A percentile compares a stretch with the other conserved stretches of the same genome.
Evolutionary conservation across 768 basidiomycete genomes (phyloP).

Genomic region (Naganishia kalamii): DNA sequence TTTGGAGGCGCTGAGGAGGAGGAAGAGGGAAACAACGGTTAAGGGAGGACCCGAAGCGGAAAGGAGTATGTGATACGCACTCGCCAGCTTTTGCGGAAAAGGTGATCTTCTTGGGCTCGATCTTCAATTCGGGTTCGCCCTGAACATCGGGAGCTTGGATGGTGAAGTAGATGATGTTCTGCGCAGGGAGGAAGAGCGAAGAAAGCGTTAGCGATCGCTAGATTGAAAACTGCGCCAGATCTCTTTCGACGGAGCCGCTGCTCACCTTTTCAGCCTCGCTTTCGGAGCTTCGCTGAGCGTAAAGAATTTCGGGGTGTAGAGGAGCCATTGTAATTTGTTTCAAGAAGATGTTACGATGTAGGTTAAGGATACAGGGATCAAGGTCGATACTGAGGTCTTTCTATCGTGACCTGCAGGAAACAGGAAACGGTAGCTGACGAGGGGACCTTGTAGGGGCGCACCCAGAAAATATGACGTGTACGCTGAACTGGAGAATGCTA

Average conservation of each 20-base stretch:
- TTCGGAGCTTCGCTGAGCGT: conserved; percentile 85
- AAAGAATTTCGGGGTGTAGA: conserved; percentile 77
- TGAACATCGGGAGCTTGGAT: conserved; percentile 43
- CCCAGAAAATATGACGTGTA: neutral
- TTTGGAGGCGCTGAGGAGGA: conserved; percentile 41
- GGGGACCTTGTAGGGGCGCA: too few species aligned
- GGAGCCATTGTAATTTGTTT: conserved; percentile 31
- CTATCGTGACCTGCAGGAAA: too few species aligned
- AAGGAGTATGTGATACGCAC: conserved; percentile 28
- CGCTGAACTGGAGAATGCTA: neutral
- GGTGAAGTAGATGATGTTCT: conserved; percentile 85
- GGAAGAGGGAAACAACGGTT: neutral
- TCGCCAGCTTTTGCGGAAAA: conserved; percentile 47
- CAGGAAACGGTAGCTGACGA: neutral
- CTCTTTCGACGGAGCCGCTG: neutral
- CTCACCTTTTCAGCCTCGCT: conserved; percentile 62
- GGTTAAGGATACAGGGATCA: too few species aligned
- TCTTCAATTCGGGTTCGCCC: conserved; percentile 44
- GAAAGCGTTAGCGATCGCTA: neutral
- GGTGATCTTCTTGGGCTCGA: conserved; percentile 44
- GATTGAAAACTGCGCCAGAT: neutral
- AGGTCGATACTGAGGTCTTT: too few species aligned
- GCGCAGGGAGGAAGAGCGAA: neutral
- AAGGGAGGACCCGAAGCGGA: neutral
- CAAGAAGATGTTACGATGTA: neutral